Conservation (phyloP, 225 moss, liverwort and hornwort genomes). For the Polytrichum commune region DNA sequence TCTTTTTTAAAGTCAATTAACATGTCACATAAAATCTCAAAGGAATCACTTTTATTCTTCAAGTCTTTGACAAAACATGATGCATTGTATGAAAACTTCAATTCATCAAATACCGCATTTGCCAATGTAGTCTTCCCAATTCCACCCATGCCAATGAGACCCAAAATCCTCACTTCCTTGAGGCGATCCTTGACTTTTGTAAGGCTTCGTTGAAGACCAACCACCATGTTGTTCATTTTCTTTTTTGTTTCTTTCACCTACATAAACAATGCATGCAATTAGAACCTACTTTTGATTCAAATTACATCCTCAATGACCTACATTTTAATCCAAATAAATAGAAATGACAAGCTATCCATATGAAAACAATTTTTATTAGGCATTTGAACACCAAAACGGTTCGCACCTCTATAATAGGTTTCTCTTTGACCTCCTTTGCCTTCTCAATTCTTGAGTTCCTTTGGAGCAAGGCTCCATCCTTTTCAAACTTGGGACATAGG, state of each 20-base stretch:
- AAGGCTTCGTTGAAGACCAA: neutral
- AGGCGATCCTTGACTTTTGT: neutral
- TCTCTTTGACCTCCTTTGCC: neutral
- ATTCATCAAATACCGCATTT: neutral
- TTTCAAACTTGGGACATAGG: too few species aligned
- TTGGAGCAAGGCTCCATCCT: too few species aligned
- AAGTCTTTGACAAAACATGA: neutral
- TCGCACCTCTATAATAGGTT: neutral
- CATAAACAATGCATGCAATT: neutral
- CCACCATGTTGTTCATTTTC: neutral
- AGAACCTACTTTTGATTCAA: neutral
- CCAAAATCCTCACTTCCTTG: neutral
- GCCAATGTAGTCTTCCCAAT: constrained; percentile 8
- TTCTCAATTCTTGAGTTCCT: too few species aligned
- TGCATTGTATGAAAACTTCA: neutral
- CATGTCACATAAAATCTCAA: neutral
- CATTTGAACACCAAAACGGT: neutral
- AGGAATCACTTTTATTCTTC: neutral
- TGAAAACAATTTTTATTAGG: too few species aligned
- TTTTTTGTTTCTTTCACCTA: neutral
- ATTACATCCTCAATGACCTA: neutral
- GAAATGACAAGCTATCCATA: too few species aligned
- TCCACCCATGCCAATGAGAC: constrained; percentile 8
- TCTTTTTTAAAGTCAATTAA: neutral
- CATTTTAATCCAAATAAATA: neutral